Evolutionary conservation across 2,329 filamentous ascomycete species (phyloP).

Genomic region (Fusarium sp.): DNA sequence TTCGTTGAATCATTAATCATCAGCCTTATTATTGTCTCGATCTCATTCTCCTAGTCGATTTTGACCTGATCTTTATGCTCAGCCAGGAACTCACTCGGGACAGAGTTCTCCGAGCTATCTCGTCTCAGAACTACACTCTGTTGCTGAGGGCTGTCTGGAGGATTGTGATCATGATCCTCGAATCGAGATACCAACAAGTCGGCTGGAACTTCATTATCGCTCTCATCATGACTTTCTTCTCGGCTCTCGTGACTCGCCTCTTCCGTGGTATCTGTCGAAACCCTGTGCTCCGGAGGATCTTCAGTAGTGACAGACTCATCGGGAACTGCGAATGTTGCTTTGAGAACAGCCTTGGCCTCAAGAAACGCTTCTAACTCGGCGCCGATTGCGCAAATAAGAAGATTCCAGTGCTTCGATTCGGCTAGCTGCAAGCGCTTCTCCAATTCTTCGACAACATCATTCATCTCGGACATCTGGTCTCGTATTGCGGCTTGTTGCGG

Average conservation of each 20-base stretch:
- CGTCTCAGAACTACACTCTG: constrained; percentile 39
- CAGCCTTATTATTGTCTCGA: constrained; percentile 11
- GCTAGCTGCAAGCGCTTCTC: constrained; percentile 67
- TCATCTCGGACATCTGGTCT: constrained; percentile 68
- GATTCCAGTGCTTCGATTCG: constrained; percentile 76
- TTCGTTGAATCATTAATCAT: constrained; percentile 31
- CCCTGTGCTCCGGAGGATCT: constrained; percentile 5
- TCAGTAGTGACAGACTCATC: constrained; percentile 24
- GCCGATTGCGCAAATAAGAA: constrained; percentile 80
- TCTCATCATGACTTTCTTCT: constrained; percentile 47
- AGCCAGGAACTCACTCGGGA: constrained; percentile 66
- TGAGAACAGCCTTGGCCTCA: constrained; percentile 71
- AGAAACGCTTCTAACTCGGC: constrained; percentile 78
- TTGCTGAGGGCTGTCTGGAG: constrained; percentile 31
- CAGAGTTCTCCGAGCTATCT: constrained; percentile 59
- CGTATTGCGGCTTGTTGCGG: constrained; percentile 58
- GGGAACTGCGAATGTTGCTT: constrained; percentile 33
- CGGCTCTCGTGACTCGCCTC: constrained; percentile 9
- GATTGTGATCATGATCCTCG: constrained; percentile 45
- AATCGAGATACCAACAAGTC: constrained; percentile 56
- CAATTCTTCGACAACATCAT: constrained; percentile 67
- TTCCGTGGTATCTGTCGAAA: constrained; percentile 1
- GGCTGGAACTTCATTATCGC: constrained; percentile 60
- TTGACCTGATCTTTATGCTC: constrained; percentile 53
- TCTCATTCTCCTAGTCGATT: constrained; percentile 26